Conservation (phyloP, 305 asterid species). For the Fraxinus albicans region DNA sequence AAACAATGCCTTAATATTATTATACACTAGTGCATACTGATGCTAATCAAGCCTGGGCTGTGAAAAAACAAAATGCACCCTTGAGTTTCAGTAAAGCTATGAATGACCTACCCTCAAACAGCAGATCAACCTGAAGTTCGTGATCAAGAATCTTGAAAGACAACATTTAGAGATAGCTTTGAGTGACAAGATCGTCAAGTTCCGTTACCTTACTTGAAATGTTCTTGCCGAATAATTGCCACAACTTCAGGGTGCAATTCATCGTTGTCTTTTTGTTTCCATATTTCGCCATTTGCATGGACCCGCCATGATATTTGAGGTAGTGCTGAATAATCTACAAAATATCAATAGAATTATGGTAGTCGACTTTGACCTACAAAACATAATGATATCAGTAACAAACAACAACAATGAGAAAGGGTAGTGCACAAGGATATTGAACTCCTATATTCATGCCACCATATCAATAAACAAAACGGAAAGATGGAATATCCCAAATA, state of each 20-base stretch:
- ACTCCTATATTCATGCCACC: not conserved
- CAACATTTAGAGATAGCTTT: constrained; percentile 3
- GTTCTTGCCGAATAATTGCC: constrained; percentile 68
- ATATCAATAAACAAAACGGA: not conserved
- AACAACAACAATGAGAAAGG: not conserved
- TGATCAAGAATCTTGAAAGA: constrained; percentile 5
- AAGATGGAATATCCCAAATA: not conserved
- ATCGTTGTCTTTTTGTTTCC: constrained; percentile 68
- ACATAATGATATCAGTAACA: not conserved
- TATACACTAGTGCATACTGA: not conserved
- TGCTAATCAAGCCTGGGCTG: not conserved
- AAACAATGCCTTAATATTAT: not conserved
- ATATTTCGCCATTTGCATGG: constrained; percentile 78
- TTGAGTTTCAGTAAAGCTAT: not conserved
- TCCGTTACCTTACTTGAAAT: constrained; percentile 46
- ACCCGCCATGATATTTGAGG: constrained; percentile 83
- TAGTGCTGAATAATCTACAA: constrained; percentile 65
- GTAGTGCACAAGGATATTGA: not conserved
- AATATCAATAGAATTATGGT: constrained; percentile 3
- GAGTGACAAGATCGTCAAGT: not conserved
- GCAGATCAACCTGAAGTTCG: not conserved
- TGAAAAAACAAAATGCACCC: too few species aligned
- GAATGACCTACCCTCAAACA: not conserved
- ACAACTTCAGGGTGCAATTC: constrained; percentile 56
- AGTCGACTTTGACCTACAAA: not conserved